phyloP scores from a whole-genome alignment of 768 basidiomycete species.

The Auriscalpium vulgare region DNA sequence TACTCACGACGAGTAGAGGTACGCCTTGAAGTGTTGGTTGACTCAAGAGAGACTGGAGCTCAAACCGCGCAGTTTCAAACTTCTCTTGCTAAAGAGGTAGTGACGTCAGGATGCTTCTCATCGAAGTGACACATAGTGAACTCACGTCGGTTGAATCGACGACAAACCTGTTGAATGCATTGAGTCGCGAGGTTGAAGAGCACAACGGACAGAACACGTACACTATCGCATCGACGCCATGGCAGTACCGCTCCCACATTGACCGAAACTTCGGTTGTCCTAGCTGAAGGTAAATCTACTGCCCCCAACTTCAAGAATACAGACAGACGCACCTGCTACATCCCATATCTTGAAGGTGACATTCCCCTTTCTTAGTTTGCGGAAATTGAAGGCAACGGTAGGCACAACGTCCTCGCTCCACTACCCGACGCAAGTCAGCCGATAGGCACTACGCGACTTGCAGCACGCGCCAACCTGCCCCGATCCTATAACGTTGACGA shows the following conservation, averaged over 20 bases:
- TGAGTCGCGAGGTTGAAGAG: not conserved
- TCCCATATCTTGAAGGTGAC: slow-evolving; percentile 94
- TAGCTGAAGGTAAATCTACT: slow-evolving; percentile 17
- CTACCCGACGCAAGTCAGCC: slow-evolving; percentile 28
- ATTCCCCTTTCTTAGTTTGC: slow-evolving; percentile 83
- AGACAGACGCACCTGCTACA: slow-evolving; percentile 60
- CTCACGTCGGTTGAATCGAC: slow-evolving; percentile 85
- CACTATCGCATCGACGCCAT: slow-evolving; percentile 90
- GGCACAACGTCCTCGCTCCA: slow-evolving; percentile 98
- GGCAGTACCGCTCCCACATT: slow-evolving; percentile 94
- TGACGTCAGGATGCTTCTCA: not conserved
- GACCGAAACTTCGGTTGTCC: slow-evolving; percentile 91
- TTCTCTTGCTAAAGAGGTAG: slow-evolving; percentile 53
- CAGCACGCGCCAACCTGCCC: slow-evolving; percentile 46
- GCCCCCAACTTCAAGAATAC: not conserved
- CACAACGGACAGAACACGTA: slow-evolving; percentile 29
- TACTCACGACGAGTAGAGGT: slow-evolving; percentile 73
- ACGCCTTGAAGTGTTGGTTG: slow-evolving; percentile 62
- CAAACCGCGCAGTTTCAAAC: slow-evolving; percentile 77
- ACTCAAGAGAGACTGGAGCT: slow-evolving; percentile 70
- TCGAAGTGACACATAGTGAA: slow-evolving; percentile 5
- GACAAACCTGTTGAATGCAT: slow-evolving; percentile 58
- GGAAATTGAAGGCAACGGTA: slow-evolving; percentile 88
- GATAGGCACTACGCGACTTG: not conserved
- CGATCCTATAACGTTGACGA: slow-evolving; percentile 87